phyloP scores from a whole-genome alignment of 2,329 filamentous ascomycete species.

The Dendryphion nanum region DNA sequence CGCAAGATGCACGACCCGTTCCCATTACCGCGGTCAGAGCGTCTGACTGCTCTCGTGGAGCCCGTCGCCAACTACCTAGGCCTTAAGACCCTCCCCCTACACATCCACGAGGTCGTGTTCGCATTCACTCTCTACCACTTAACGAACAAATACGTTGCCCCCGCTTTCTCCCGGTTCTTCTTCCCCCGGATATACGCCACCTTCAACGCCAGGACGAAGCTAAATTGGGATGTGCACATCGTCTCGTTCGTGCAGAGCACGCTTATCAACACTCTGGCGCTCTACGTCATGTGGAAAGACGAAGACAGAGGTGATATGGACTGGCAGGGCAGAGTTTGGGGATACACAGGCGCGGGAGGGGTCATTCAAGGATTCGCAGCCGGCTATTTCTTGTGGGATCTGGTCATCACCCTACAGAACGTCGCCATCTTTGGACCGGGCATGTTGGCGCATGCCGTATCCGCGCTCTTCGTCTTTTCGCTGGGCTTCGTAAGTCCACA shows the following conservation, averaged over 20 bases:
- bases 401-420: conserved; percentile 67
- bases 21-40: conserved; percentile 58
- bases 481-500: conserved; percentile 70
- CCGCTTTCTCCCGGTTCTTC: conserved; percentile 60
- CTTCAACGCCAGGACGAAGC: conserved; percentile 61
- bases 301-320: conserved; percentile 66
- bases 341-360: conserved; percentile 69
- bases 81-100: conserved; percentile 67
- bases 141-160: conserved; percentile 66
- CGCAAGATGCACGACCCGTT: conserved; percentile 70
- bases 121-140: conserved; percentile 68
- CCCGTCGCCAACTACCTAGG: conserved; percentile 63
- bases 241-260: conserved; percentile 78
- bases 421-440: conserved; percentile 72
- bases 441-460: conserved; percentile 73
- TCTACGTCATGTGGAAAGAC: conserved; percentile 69
- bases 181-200: conserved; percentile 63
- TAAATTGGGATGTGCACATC: conserved; percentile 85
- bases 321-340: conserved; percentile 69
- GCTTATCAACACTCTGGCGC: conserved; percentile 68
- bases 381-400: conserved; percentile 84
- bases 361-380: conserved; percentile 74
- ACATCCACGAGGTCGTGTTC: conserved; percentile 73
- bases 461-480: conserved; percentile 70
- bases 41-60: conserved; percentile 55